Evolutionary conservation across 1,139 yeast species (phyloP).

Genomic region (Yamadazyma membranifaciens): DNA sequence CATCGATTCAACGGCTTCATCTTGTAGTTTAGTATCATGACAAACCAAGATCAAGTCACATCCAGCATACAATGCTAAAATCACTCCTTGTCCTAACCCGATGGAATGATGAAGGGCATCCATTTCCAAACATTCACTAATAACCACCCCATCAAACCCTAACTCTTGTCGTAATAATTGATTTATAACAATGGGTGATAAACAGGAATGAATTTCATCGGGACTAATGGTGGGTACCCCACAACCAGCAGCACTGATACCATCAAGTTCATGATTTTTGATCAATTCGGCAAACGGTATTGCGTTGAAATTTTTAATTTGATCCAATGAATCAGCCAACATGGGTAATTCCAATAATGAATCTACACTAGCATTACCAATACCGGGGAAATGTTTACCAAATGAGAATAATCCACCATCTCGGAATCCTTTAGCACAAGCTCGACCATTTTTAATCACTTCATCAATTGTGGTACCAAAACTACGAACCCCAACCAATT

Average conservation of each 20-base stretch:
- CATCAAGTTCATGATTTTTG: constrained; percentile 50
- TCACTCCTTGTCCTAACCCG: constrained; percentile 67
- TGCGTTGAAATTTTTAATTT: constrained; percentile 49
- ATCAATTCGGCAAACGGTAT: constrained; percentile 55
- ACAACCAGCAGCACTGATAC: constrained; percentile 65
- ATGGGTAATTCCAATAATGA: constrained; percentile 57
- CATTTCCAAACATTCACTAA: constrained; percentile 65
- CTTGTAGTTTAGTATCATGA: constrained; percentile 54
- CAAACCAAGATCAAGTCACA: constrained; percentile 68
- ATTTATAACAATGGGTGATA: constrained; percentile 56
- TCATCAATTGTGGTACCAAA: constrained; percentile 63
- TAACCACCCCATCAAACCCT: constrained; percentile 58
- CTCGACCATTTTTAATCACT: constrained; percentile 54
- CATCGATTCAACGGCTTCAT: constrained; percentile 58
- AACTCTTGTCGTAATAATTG: constrained; percentile 53
- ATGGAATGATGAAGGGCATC: constrained; percentile 62
- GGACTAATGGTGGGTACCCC: constrained; percentile 65
- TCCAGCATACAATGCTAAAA: constrained; percentile 61
- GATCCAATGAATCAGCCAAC: constrained; percentile 56
- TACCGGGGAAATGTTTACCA: constrained; percentile 70
- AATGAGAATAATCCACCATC: constrained; percentile 58
- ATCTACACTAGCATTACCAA: constrained; percentile 62
- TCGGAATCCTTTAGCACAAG: constrained; percentile 54
- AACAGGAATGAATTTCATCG: constrained; percentile 63
- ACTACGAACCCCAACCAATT: constrained; percentile 60